These are phyloP conservation scores for Trichoderma koningii DNA, from an alignment of 2,329 filamentous ascomycete species.

Conservation along the genomic window DNA sequence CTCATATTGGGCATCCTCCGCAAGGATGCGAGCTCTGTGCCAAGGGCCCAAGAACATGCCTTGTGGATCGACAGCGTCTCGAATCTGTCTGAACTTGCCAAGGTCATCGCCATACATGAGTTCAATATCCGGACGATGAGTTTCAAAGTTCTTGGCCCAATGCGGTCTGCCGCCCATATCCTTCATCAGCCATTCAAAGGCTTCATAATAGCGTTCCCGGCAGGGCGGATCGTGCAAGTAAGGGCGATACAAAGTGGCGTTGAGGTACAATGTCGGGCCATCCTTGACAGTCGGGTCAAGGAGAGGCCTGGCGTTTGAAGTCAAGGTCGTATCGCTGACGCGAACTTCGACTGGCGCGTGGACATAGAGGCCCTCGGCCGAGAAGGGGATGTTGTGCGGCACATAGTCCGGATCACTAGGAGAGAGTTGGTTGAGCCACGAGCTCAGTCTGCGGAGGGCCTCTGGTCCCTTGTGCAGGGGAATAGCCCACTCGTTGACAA, in stretches of 20 bases:
- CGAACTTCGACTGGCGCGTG: constrained; percentile 94
- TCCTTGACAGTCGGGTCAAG: constrained; percentile 71
- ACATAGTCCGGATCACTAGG: constrained; percentile 67
- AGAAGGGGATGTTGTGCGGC: constrained; percentile 73
- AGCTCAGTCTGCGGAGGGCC: constrained; percentile 76
- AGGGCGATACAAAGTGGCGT: constrained; percentile 85
- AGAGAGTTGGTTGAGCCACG: constrained; percentile 72
- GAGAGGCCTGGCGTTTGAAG: constrained; percentile 43
- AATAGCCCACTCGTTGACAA: constrained; percentile 97
- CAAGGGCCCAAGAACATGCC: constrained; percentile 90
- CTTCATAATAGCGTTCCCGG: constrained; percentile 76
- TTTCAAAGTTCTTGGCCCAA: constrained; percentile 89
- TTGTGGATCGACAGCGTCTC: constrained; percentile 72
- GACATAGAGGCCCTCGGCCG: constrained; percentile 76
- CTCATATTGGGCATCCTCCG: constrained; percentile 38
- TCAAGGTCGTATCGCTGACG: constrained; percentile 67
- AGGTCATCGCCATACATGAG: constrained; percentile 70
- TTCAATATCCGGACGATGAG: constrained; percentile 62
- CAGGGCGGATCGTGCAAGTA: constrained; percentile 78
- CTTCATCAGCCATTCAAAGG: constrained; percentile 88
- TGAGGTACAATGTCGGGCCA: constrained; percentile 81
- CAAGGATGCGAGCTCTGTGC: constrained; percentile 71
- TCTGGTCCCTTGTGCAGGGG: constrained; percentile 85
- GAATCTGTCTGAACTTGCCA: constrained; percentile 65
- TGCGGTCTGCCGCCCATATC: constrained; percentile 81